A percentile compares a stretch with the other conserved stretches of the same genome.
phyloP scores from a whole-genome alignment of 805 yeast species.

The Starmerella floricola region DNA sequence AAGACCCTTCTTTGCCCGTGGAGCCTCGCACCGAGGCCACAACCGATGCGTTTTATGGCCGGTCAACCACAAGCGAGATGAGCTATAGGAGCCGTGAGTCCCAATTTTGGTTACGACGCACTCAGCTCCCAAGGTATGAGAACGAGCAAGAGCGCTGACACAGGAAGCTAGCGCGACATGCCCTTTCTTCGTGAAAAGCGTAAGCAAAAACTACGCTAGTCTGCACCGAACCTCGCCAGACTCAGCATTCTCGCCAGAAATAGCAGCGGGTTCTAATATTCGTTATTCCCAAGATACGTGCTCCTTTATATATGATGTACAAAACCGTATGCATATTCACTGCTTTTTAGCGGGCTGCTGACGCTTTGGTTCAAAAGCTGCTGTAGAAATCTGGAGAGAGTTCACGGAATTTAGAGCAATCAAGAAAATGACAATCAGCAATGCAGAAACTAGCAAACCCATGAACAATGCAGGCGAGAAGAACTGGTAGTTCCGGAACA shows the following conservation, averaged over 20 bases:
- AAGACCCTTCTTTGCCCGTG: background rate
- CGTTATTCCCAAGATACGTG: too few species aligned
- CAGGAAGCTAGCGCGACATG: too few species aligned
- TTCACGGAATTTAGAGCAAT: conserved; percentile 14
- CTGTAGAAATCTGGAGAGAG: conserved; percentile 16
- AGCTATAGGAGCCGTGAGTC: conserved; percentile 7
- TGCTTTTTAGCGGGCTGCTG: conserved; percentile 4
- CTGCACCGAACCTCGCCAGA: too few species aligned
- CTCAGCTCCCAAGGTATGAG: too few species aligned
- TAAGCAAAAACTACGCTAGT: too few species aligned
- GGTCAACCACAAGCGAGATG: background rate
- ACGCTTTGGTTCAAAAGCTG: conserved; percentile 19
- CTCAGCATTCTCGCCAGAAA: too few species aligned
- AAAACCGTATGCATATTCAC: background rate
- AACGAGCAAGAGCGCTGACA: too few species aligned
- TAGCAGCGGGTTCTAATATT: too few species aligned
- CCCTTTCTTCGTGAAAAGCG: too few species aligned
- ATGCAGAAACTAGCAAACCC: conserved; percentile 52
- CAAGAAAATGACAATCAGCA: conserved; percentile 36
- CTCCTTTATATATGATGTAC: too few species aligned
- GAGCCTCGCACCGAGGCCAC: background rate
- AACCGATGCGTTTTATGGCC: background rate
- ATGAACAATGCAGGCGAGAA: conserved; percentile 75
- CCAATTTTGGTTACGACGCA: conserved; percentile 3
- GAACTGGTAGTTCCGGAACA: conserved; percentile 55